Evolutionary conservation across 139 green algal species (phyloP).

Genomic region (Coccomyxa sp.): DNA sequence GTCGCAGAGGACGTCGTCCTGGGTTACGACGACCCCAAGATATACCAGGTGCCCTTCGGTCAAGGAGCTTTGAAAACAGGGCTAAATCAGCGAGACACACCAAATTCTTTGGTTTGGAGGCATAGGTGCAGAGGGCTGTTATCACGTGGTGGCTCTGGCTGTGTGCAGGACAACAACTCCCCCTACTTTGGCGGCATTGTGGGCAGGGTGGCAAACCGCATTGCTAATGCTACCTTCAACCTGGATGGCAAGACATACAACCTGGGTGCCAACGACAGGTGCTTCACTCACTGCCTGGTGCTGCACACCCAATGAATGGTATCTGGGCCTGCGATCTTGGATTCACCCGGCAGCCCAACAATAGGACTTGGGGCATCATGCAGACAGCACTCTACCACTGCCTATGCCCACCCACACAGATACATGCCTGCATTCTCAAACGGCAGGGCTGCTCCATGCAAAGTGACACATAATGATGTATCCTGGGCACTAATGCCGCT

Average conservation of each 20-base stretch:
- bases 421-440: too few species aligned
- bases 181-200: constrained; percentile 91
- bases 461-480: too few species aligned
- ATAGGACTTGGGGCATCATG: too few species aligned
- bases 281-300: too few species aligned
- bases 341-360: too few species aligned
- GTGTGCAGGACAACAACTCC: constrained; percentile 21
- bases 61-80: background rate
- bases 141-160: background rate
- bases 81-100: background rate
- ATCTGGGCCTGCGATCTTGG: too few species aligned
- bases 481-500: too few species aligned
- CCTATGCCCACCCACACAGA: too few species aligned
- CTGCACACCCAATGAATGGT: too few species aligned
- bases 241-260: constrained; percentile 66
- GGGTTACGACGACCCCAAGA: constrained; percentile 52
- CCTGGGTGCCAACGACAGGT: constrained; percentile 68
- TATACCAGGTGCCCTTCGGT: constrained; percentile 42
- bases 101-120: background rate
- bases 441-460: too few species aligned
- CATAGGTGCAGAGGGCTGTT: background rate
- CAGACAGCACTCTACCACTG: too few species aligned
- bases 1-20: constrained; percentile 59
- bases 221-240: constrained; percentile 69
- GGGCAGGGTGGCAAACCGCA: constrained; percentile 88